These are phyloP conservation scores for Anthoceros angustus DNA, from an alignment of 225 moss, liverwort and hornwort species.

Conservation along the genomic window DNA sequence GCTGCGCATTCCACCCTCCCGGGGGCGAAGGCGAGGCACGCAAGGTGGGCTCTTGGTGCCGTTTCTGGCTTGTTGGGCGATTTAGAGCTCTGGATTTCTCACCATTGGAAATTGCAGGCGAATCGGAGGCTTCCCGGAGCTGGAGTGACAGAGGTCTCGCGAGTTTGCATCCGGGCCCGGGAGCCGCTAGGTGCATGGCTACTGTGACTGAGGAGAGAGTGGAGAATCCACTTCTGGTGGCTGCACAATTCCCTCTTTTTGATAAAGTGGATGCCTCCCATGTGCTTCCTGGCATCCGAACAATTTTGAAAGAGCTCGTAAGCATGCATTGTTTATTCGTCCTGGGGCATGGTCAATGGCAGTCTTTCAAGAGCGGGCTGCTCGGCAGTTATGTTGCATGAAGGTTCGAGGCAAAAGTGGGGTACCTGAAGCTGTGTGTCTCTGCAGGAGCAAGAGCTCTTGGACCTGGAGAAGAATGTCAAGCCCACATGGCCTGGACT, in stretches of 20 bases:
- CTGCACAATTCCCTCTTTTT: slow-evolving; percentile 21
- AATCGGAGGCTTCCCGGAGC: background rate
- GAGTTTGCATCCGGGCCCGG: background rate
- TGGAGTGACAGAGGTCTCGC: background rate
- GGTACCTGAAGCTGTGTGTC: background rate
- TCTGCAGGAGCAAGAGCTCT: slow-evolving; percentile 25
- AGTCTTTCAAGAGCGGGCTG: background rate
- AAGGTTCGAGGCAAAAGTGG: background rate
- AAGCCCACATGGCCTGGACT: slow-evolving; percentile 37
- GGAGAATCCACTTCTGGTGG: slow-evolving; percentile 29
- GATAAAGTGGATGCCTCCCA: slow-evolving; percentile 31
- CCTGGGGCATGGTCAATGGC: background rate
- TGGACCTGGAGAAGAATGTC: slow-evolving; percentile 28
- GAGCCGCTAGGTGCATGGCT: slow-evolving; percentile 23
- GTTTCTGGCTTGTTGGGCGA: background rate
- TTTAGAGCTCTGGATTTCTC: background rate
- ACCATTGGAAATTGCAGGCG: background rate
- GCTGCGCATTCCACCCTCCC: background rate
- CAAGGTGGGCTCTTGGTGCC: background rate
- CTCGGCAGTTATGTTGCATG: background rate
- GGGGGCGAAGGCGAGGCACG: background rate
- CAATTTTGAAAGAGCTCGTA: slow-evolving; percentile 29
- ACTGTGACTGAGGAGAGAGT: slow-evolving; percentile 22
- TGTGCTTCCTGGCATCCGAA: slow-evolving; percentile 36
- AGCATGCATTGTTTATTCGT: background rate